Conservation (phyloP, 192 early-diverging fungal genomes). For the Neocallimastix lanati region DNA sequence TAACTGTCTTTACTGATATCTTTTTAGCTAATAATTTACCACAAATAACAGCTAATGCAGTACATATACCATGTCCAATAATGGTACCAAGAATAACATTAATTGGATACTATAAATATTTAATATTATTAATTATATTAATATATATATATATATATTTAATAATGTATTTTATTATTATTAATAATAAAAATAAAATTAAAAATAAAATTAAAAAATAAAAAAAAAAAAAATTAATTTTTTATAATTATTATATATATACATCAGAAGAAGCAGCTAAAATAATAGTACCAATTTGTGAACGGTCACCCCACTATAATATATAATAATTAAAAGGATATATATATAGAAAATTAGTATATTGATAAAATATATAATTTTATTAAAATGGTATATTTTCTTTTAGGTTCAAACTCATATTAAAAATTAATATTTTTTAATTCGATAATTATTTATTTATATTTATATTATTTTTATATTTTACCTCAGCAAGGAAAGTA, state of each 20-base stretch:
- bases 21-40: constrained; percentile 44
- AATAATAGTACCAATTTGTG: constrained; percentile 55
- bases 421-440: too few species aligned
- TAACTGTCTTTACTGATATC: background rate
- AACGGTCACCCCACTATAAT: background rate
- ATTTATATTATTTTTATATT: constrained; percentile 69
- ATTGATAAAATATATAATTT: too few species aligned
- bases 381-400: too few species aligned
- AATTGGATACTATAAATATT: constrained; percentile 24
- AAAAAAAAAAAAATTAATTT: constrained; percentile 3
- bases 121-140: background rate
- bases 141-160: background rate
- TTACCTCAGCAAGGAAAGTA: constrained; percentile 77
- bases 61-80: constrained; percentile 80
- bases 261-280: constrained; percentile 1
- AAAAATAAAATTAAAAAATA: constrained; percentile 1
- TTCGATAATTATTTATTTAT: background rate
- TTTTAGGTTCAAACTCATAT: too few species aligned
- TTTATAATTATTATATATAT: background rate
- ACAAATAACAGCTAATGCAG: constrained; percentile 80
- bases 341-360: too few species aligned
- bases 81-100: constrained; percentile 69
- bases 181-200: too few species aligned
- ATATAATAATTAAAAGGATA: too few species aligned
- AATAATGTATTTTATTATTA: too few species aligned